A percentile compares a stretch with the other conserved stretches of the same genome.
These are phyloP conservation scores for Suillus alpinus DNA, from an alignment of 768 basidiomycete genomes.

Conservation along the genomic window DNA sequence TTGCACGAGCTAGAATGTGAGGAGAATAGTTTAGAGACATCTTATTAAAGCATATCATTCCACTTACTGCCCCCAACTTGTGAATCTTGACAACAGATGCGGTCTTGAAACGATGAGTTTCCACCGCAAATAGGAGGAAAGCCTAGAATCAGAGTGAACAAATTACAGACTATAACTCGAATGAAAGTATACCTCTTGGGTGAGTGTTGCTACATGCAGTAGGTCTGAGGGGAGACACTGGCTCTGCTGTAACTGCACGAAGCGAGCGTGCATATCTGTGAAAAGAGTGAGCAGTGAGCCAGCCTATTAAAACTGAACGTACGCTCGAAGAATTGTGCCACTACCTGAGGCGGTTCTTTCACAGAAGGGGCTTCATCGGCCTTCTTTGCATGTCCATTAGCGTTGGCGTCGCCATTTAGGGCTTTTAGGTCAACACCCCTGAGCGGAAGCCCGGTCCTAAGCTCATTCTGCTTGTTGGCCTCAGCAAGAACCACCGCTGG, in stretches of 20 bases:
- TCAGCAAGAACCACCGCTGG: constrained; percentile 70
- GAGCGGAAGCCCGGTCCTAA: constrained; percentile 66
- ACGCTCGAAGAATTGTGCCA: constrained; percentile 66
- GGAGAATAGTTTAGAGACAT: constrained; percentile 3
- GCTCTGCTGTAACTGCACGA: constrained; percentile 41
- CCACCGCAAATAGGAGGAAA: constrained; percentile 66
- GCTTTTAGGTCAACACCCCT: constrained; percentile 54
- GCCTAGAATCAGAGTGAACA: constrained; percentile 43
- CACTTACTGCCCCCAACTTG: constrained; percentile 67
- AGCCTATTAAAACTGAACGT: constrained; percentile 9
- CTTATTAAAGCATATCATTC: background rate
- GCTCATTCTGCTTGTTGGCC: constrained; percentile 67
- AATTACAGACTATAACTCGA: background rate
- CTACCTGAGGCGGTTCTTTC: constrained; percentile 54
- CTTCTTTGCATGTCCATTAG: constrained; percentile 57
- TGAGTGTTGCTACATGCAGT: constrained; percentile 71
- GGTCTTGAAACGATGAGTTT: constrained; percentile 71
- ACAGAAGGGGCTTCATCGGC: constrained; percentile 70
- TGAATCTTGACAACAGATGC: constrained; percentile 67
- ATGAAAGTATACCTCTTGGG: constrained; percentile 58
- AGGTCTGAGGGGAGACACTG: constrained; percentile 46
- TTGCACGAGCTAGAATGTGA: constrained; percentile 52
- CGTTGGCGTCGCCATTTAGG: constrained; percentile 28
- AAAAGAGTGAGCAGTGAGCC: background rate
- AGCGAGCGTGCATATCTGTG: constrained; percentile 54